Base-by-base conservation (phyloP, 1,139 yeast species). In the Sugiyamaella castrensis region DNA sequence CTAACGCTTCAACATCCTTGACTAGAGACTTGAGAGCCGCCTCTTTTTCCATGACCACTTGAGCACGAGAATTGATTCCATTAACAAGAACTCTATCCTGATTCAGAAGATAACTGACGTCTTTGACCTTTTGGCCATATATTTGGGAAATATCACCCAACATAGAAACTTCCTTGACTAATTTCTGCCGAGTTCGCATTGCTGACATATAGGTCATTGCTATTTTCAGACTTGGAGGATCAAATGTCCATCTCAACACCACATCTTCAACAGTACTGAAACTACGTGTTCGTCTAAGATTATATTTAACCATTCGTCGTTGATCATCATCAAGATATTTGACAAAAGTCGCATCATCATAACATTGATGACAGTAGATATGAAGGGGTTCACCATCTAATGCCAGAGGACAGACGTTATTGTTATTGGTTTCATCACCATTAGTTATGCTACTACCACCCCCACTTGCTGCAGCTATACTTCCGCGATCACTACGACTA, bases 1-100 rank as follows among this genome's bases (percentile, higher is more conserved):
- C 80, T 37, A 84, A 72, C 1, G 87, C 80, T 33, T 81, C 81
- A 40, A 88, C 74, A 51, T 85, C 91, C 35, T 72, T 71, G 54
- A 85, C 70, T 54, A 80, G 84, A 40, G 68, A 70, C 43, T 74
- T 69, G 40, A 84, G 55, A 57, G 64, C 43, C 4, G 48, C 49
- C 34, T 57, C 60, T 28, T 57, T 55, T 28, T 57, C 54, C 38
- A 52, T 39, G 3, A 55, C 54, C 27, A 51, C 44, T 19, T 58
- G 57, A 16, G 59, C 49, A 38, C 56, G 51, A 8, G 46, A 40
- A 16, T 53, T 48, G 35, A 57, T 41, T 5, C 49, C 42, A 11
- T 56, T 57, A 7, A 57, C 54, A 19, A 50, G 37, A 15, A 46
- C 41, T 13, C 52, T 50, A 27, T 57, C 57, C 27, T 49, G 43